Percentiles rank a stretch among this genome's conserved stretches.
phyloP scores from a whole-genome alignment of 495 filamentous ascomycete genomes.

The Hypoxylon fragiforme region DNA sequence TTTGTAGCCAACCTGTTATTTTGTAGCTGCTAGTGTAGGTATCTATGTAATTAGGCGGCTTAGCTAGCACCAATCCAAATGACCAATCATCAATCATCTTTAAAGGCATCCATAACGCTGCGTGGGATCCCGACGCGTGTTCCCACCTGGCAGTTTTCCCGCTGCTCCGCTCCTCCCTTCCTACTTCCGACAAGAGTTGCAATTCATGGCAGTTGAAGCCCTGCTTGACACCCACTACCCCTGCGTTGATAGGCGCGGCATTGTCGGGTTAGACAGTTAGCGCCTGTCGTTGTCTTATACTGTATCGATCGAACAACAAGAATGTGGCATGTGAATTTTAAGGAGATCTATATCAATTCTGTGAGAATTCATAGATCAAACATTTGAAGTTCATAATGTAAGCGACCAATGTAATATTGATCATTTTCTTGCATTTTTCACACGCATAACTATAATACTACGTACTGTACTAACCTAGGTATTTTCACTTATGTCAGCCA shows the following conservation, averaged over 20 bases:
- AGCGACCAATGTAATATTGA: too few relatives aligned
- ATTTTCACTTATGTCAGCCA: not conserved
- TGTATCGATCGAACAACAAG: slow-evolving; percentile 15
- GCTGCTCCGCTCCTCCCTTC: slow-evolving; percentile 6
- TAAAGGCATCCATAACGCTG: too few relatives aligned
- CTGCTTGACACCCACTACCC: slow-evolving; percentile 23
- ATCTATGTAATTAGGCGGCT: slow-evolving; percentile 11
- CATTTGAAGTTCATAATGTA: too few relatives aligned
- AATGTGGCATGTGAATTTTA: not conserved
- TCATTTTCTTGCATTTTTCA: not conserved
- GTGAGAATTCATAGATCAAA: not conserved
- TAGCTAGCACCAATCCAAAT: too few relatives aligned
- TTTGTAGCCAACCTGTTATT: too few relatives aligned
- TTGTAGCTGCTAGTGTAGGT: too few relatives aligned
- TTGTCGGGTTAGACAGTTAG: slow-evolving; percentile 6
- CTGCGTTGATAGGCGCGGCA: slow-evolving; percentile 17
- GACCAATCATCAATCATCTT: too few relatives aligned
- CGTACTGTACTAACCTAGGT: not conserved
- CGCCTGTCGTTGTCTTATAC: not conserved
- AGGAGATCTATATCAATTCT: not conserved
- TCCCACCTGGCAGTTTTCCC: slow-evolving; percentile 1
- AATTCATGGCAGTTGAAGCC: slow-evolving; percentile 4
- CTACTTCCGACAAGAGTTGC: slow-evolving; percentile 6
- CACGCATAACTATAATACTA: too few relatives aligned
- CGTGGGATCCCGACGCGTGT: not conserved